These are phyloP conservation scores for Fomitopsis betulina DNA, from an alignment of 1,284 basidiomycete genomes.

Conservation along the genomic window DNA sequence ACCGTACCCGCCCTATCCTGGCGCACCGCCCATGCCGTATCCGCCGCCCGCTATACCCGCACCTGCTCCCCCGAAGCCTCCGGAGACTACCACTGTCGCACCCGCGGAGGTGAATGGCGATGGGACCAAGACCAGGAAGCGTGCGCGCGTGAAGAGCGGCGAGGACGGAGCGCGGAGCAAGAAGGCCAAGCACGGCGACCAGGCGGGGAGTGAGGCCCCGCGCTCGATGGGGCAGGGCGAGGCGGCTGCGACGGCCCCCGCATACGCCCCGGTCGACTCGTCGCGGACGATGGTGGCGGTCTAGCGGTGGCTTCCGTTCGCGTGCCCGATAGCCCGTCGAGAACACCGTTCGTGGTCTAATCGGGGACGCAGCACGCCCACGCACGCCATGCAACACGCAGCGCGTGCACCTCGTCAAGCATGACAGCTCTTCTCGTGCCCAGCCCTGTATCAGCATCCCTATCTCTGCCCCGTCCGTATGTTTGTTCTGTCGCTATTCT, in stretches of 20 bases:
- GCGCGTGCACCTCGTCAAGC: constrained; percentile 1
- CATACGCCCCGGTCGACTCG: constrained; percentile 2
- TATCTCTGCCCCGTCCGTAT: not conserved
- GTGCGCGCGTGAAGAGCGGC: constrained; percentile 20
- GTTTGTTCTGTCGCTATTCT: not conserved
- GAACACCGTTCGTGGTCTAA: not conserved
- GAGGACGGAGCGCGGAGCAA: constrained; percentile 30
- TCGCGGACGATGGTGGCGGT: constrained; percentile 7
- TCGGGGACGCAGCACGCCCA: not conserved
- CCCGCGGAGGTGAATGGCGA: constrained; percentile 16
- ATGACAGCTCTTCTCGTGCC: constrained; percentile 1
- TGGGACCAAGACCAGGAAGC: constrained; percentile 21
- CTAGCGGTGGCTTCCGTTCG: not conserved
- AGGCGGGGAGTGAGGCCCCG: constrained; percentile 10
- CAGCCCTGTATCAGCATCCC: not conserved
- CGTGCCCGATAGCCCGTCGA: too few species aligned
- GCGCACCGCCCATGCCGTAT: constrained; percentile 23
- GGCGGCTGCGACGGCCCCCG: constrained; percentile 1
- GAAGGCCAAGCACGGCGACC: constrained; percentile 27
- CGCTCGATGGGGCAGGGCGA: constrained; percentile 6
- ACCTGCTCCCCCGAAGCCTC: constrained; percentile 7
- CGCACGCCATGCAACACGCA: not conserved
- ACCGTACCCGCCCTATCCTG: constrained; percentile 21
- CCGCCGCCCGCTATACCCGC: constrained; percentile 18
- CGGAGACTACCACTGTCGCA: constrained; percentile 14